Percentiles rank a stretch among this genome's conserved stretches.
Conservation (phyloP, 345 rosid genomes). For the Aquilaria sinensis region DNA sequence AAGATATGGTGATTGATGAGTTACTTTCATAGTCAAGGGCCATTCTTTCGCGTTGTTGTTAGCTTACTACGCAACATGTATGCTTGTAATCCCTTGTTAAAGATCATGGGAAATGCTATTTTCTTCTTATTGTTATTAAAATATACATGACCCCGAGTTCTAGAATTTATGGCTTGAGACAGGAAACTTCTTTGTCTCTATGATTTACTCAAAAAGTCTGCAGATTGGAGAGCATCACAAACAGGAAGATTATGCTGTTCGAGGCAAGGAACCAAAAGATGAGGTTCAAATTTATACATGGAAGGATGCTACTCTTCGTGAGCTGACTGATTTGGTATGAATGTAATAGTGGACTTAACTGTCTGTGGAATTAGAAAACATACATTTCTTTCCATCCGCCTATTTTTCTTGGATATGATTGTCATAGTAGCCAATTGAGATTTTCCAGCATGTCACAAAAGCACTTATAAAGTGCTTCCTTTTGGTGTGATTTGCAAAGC, state of each 20-base stretch:
- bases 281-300: slow-evolving; percentile 97
- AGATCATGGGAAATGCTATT: no score
- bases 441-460: no score
- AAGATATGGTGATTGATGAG: no score
- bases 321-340: slow-evolving; percentile 82
- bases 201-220: slow-evolving; percentile 13
- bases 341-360: neutral
- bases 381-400: no score
- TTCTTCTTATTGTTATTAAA: neutral
- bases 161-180: neutral
- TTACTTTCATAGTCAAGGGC: no score
- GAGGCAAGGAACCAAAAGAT: slow-evolving; percentile 95
- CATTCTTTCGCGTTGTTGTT: no score
- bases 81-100: no score
- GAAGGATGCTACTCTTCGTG: slow-evolving; percentile 92
- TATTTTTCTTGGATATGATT: no score
- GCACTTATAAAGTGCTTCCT: no score
- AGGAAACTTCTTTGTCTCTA: neutral
- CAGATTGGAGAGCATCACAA: slow-evolving; percentile 82
- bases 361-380: neutral
- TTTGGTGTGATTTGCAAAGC: no score
- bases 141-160: neutral
- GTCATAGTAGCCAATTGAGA: no score
- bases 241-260: slow-evolving; percentile 81
- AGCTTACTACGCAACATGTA: no score